Evolutionary conservation across 768 basidiomycete species (phyloP).

Genomic region (Pholiota molesta): DNA sequence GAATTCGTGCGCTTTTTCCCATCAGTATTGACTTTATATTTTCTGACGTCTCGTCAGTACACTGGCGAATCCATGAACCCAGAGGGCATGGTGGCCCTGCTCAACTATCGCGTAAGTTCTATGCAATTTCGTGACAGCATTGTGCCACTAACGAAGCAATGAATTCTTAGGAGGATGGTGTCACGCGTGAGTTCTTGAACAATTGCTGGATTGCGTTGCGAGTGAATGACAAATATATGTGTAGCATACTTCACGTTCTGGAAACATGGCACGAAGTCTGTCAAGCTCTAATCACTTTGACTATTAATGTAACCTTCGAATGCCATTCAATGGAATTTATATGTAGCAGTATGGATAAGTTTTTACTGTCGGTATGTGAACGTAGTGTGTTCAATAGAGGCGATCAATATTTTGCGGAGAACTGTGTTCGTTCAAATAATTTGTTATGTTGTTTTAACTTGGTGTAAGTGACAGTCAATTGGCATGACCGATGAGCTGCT

Average conservation of each 20-base stretch:
- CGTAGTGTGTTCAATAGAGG: no score
- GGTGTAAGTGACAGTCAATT: no score
- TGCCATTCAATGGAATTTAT: conserved; percentile 8
- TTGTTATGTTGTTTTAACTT: no score
- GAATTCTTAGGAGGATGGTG: conserved; percentile 64
- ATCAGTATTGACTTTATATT: neutral
- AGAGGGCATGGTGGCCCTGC: conserved; percentile 93
- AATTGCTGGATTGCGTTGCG: neutral
- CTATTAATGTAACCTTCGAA: conserved; percentile 13
- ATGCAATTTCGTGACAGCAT: neutral
- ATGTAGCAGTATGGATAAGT: neutral
- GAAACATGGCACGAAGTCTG: conserved; percentile 90
- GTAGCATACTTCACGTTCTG: conserved; percentile 92
- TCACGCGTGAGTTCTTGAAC: conserved; percentile 70
- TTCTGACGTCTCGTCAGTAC: conserved; percentile 47
- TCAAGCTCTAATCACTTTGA: conserved; percentile 55
- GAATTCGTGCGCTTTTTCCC: conserved; percentile 71
- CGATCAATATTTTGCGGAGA: no score
- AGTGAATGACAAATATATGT: neutral
- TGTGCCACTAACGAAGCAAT: neutral
- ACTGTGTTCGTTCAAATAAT: no score
- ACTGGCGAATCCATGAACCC: conserved; percentile 75
- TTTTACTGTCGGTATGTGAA: neutral
- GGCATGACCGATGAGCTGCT: no score
- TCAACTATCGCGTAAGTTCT: conserved; percentile 84